Evolutionary conservation across 257 asterid species (phyloP).

Genomic region (Jacaranda copaia): DNA sequence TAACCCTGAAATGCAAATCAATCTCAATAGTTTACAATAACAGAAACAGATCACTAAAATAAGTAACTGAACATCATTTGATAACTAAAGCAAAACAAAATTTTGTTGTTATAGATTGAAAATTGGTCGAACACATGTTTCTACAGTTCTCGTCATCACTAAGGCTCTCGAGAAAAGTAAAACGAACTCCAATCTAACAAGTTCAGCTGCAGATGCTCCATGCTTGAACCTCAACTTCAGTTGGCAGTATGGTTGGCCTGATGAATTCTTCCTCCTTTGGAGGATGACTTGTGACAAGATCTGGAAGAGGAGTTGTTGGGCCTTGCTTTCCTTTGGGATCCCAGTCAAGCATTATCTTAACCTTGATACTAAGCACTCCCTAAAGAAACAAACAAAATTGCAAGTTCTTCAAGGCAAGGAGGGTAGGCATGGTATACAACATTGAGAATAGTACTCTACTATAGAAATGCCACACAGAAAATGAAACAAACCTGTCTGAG

Average conservation of each 20-base stretch:
- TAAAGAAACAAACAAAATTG: background rate
- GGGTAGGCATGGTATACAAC: too few relatives aligned
- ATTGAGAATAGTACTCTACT: background rate
- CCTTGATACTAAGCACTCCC: constrained; percentile 50
- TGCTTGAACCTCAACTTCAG: constrained; percentile 42
- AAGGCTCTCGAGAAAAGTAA: background rate
- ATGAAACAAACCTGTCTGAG: constrained; percentile 43
- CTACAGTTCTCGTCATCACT: constrained; percentile 11
- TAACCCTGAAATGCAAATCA: background rate
- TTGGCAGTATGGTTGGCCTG: constrained; percentile 26
- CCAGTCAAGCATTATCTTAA: constrained; percentile 53
- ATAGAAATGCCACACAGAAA: background rate
- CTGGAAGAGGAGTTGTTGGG: constrained; percentile 47
- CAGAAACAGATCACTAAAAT: background rate
- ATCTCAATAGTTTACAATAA: background rate
- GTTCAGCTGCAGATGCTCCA: constrained; percentile 9
- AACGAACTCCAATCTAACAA: background rate
- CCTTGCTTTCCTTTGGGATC: constrained; percentile 50
- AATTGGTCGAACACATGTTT: constrained; percentile 4
- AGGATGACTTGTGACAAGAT: constrained; percentile 45
- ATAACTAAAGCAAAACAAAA: constrained; percentile 9
- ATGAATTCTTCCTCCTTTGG: constrained; percentile 43
- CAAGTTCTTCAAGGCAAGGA: background rate
- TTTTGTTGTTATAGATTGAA: constrained; percentile 7
- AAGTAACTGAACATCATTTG: background rate